Conservation (phyloP, 2,329 filamentous ascomycete genomes). For the Tolypocladium paradoxum region DNA sequence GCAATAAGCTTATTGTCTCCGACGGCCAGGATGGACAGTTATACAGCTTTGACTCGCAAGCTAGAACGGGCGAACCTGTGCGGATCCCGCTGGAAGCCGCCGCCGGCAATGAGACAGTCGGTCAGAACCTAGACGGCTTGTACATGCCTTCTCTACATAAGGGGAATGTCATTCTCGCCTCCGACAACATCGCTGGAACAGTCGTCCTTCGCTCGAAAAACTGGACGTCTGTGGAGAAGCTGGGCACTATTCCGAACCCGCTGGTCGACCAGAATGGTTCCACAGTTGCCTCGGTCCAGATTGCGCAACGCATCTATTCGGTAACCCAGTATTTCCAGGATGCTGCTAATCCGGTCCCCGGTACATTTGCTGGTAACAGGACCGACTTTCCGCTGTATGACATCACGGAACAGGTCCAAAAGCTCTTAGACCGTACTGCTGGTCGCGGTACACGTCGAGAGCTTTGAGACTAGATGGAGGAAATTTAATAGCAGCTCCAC, state of each 20-base stretch:
- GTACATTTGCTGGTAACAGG: background rate
- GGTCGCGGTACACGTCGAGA: too few relatives aligned
- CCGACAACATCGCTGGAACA: conserved; percentile 19
- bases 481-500: too few relatives aligned
- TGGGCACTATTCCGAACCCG: conserved; percentile 20
- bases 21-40: conserved; percentile 21
- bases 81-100: background rate
- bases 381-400: background rate
- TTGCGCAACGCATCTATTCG: background rate
- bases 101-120: background rate
- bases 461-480: too few relatives aligned
- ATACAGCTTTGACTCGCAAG: conserved; percentile 21
- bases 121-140: conserved; percentile 14
- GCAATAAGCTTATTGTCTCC: conserved; percentile 17
- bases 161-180: conserved; percentile 21
- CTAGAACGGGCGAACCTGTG: background rate
- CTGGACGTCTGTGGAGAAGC: conserved; percentile 23
- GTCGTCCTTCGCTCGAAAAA: conserved; percentile 25
- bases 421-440: background rate
- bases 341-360: background rate
- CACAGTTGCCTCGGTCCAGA: conserved; percentile 7
- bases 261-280: conserved; percentile 4
- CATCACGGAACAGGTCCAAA: background rate
- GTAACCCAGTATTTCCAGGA: background rate
- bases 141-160: conserved; percentile 22